Conservation (phyloP, 2,329 filamentous ascomycete species). For the Diaporthe sp. region DNA sequence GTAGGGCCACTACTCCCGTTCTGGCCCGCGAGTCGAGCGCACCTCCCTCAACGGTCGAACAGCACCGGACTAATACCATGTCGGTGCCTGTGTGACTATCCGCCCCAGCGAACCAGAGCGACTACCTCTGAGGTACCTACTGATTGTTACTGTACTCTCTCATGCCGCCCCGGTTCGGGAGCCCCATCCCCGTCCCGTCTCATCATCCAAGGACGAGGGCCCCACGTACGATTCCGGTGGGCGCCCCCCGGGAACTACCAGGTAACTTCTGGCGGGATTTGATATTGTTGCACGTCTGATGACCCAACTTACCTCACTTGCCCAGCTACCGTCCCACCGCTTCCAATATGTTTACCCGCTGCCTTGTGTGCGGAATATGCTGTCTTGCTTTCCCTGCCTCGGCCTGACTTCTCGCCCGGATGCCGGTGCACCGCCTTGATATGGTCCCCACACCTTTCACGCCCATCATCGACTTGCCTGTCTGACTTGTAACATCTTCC, state of each 20-base stretch:
- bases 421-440: conserved; percentile 12
- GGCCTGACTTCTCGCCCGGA: not conserved
- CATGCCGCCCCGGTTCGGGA: not conserved
- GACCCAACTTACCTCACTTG: not conserved
- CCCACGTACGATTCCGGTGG: conserved; percentile 24
- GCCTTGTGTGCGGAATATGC: not conserved
- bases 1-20: not conserved
- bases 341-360: conserved; percentile 8
- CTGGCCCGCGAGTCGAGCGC: not conserved
- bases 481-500: not conserved
- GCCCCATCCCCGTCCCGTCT: not conserved
- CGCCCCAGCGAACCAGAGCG: not conserved
- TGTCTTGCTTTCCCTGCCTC: not conserved
- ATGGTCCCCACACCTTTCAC: conserved; percentile 9
- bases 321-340: not conserved
- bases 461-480: not conserved
- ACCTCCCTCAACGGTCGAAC: not conserved
- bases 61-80: not conserved
- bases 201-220: not conserved
- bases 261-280: conserved; percentile 12
- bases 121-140: too few species aligned
- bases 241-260: conserved; percentile 14
- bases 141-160: too few species aligned
- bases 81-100: not conserved
- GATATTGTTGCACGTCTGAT: not conserved